Percentiles rank a stretch among this genome's conserved stretches.
phyloP scores from a whole-genome alignment of 2,329 filamentous ascomycete species.

The Ampelomyces quisqualis region DNA sequence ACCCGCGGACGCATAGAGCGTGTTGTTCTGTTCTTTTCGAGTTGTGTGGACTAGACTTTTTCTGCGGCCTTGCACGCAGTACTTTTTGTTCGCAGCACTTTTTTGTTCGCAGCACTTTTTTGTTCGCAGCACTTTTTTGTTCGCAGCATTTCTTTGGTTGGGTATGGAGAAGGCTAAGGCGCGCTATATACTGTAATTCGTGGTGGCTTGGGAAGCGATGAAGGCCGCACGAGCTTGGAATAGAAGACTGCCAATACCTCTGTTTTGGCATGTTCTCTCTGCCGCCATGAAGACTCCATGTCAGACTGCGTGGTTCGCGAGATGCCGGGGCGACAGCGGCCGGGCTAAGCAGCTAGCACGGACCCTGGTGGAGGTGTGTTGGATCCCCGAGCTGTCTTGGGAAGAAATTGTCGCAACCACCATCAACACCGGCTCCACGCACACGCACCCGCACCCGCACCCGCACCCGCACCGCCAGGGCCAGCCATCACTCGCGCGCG shows the following conservation, averaged over 20 bases:
- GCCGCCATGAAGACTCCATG: background rate
- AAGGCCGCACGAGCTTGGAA: conserved; percentile 24
- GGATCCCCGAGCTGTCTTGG: conserved; percentile 20
- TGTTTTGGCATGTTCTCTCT: too few relatives aligned
- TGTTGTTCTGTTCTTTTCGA: conserved; percentile 5
- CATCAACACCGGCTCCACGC: too few relatives aligned
- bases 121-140: too few relatives aligned
- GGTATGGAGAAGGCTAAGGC: too few relatives aligned
- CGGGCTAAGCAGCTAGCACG: conserved; percentile 10
- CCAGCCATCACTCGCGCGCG: conserved; percentile 31
- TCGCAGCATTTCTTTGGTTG: too few relatives aligned
- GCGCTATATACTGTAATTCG: conserved; percentile 34
- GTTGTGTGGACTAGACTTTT: conserved; percentile 3
- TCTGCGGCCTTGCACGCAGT: conserved; percentile 17
- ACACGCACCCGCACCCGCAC: too few relatives aligned
- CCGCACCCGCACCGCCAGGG: too few relatives aligned
- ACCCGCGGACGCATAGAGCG: conserved; percentile 52
- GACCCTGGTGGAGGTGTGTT: conserved; percentile 9
- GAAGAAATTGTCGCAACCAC: conserved; percentile 28
- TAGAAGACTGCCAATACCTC: too few relatives aligned
- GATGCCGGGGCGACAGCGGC: conserved; percentile 3
- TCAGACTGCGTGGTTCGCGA: background rate
- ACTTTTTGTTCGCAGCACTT: too few relatives aligned
- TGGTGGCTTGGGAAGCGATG: conserved; percentile 15
- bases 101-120: too few relatives aligned